phyloP scores from a whole-genome alignment of 2,329 filamentous ascomycete species.

The Fusarium agapanthi region DNA sequence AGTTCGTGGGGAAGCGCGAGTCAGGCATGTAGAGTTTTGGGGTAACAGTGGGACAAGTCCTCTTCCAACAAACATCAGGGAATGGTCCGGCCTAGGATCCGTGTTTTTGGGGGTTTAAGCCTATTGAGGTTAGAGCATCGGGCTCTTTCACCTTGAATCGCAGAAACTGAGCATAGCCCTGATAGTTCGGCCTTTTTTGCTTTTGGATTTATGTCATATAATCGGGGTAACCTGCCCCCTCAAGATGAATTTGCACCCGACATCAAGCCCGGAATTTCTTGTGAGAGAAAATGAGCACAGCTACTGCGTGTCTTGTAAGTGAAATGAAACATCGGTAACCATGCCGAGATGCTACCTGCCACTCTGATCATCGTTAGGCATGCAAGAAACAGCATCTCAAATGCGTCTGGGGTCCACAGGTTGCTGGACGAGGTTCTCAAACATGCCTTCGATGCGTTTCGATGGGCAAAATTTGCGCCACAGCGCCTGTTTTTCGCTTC shows the following conservation, averaged over 20 bases:
- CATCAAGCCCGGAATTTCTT: background rate
- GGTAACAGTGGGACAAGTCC: background rate
- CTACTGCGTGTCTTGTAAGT: slow-evolving; percentile 6
- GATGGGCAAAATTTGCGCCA: background rate
- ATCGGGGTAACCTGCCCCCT: slow-evolving; percentile 9
- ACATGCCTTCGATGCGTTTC: slow-evolving; percentile 6
- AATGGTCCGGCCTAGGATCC: background rate
- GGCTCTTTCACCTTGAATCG: background rate
- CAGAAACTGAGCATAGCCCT: background rate
- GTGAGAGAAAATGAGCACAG: background rate
- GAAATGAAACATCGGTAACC: background rate
- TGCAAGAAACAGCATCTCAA: slow-evolving; percentile 13
- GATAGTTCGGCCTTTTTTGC: background rate
- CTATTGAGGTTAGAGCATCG: background rate
- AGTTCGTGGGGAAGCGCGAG: background rate
- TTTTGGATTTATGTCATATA: background rate
- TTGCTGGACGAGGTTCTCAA: background rate
- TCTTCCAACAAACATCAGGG: background rate
- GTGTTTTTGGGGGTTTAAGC: accelerated
- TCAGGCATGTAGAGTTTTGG: background rate
- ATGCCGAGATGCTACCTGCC: background rate
- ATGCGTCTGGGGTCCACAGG: background rate
- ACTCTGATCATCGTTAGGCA: background rate
- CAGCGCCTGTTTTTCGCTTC: slow-evolving; percentile 1
- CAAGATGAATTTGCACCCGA: background rate